Percentiles rank a stretch among this genome's conserved stretches.
phyloP scores from a whole-genome alignment of 306 rosid genomes.

The Sicyos baderoa region DNA sequence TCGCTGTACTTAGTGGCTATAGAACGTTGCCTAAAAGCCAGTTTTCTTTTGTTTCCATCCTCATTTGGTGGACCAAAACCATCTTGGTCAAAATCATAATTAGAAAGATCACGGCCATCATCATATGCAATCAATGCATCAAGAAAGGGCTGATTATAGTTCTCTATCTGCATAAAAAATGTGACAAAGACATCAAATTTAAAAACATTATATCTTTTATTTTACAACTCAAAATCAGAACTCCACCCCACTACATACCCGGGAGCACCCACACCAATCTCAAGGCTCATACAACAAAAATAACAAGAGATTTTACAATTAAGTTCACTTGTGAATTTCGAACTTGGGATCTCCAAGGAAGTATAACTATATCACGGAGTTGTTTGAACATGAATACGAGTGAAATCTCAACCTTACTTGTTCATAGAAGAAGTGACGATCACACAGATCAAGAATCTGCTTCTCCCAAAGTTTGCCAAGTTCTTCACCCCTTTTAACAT shows the following conservation, averaged over 20 bases:
- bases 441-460: conserved; percentile 68
- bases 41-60: conserved; percentile 58
- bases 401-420: conserved; percentile 43
- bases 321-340: too few species aligned
- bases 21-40: conserved; percentile 78
- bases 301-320: too few species aligned
- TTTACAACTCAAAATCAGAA: too few species aligned
- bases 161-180: conserved; percentile 67
- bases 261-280: too few species aligned
- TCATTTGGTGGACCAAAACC: conserved; percentile 48
- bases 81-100: conserved; percentile 68
- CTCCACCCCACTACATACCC: too few species aligned
- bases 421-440: conserved; percentile 72
- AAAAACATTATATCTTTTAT: neutral
- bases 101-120: conserved; percentile 70
- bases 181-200: neutral
- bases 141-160: conserved; percentile 66
- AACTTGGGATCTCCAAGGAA: too few species aligned
- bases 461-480: conserved; percentile 84
- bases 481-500: conserved; percentile 60
- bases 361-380: neutral
- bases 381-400: conserved; percentile 2
- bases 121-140: conserved; percentile 48
- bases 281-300: too few species aligned
- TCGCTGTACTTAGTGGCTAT: conserved; percentile 50